Percentiles rank a stretch among this genome's conserved stretches.
Evolutionary conservation across 148 eudicot genomes (phyloP).

Genomic region (Camellia japonica): DNA sequence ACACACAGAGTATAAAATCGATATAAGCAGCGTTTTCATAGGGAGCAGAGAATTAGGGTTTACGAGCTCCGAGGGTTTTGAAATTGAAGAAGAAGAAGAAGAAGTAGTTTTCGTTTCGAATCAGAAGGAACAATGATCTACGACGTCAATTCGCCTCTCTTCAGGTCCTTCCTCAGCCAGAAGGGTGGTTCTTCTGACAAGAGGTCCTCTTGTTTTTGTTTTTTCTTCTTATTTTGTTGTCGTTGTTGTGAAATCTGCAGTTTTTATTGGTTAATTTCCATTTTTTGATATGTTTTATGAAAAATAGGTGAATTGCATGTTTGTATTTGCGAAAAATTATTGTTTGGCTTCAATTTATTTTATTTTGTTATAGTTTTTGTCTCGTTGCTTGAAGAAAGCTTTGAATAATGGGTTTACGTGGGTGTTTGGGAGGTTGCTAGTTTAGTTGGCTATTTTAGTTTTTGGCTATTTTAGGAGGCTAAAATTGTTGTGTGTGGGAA

Average conservation of each 20-base stretch:
- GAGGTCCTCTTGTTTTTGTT: constrained; percentile 28
- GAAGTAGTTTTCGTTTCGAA: not conserved
- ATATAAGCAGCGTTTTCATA: too few species aligned
- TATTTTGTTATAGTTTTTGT: not conserved
- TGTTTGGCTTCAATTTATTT: not conserved
- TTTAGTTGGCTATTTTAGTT: too few species aligned
- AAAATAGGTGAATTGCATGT: not conserved
- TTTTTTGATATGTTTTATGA: too few species aligned
- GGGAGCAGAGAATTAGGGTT: constrained; percentile 5
- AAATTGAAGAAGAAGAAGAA: not conserved
- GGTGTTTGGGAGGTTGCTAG: too few species aligned
- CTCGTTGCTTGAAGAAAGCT: not conserved
- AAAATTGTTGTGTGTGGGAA: too few species aligned
- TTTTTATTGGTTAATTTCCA: not conserved
- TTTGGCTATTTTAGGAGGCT: too few species aligned
- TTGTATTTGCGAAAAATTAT: not conserved
- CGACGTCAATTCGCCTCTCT: constrained; percentile 67
- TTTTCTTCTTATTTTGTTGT: not conserved
- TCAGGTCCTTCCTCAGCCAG: constrained; percentile 71
- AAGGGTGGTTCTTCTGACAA: constrained; percentile 67
- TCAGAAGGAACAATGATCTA: constrained; percentile 37
- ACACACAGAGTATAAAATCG: too few species aligned
- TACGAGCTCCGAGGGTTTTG: not conserved
- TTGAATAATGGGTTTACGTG: not conserved
- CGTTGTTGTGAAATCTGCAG: not conserved